Conservation (phyloP, 2,329 filamentous ascomycete species). For the Chaetomiaceae sp. region DNA sequence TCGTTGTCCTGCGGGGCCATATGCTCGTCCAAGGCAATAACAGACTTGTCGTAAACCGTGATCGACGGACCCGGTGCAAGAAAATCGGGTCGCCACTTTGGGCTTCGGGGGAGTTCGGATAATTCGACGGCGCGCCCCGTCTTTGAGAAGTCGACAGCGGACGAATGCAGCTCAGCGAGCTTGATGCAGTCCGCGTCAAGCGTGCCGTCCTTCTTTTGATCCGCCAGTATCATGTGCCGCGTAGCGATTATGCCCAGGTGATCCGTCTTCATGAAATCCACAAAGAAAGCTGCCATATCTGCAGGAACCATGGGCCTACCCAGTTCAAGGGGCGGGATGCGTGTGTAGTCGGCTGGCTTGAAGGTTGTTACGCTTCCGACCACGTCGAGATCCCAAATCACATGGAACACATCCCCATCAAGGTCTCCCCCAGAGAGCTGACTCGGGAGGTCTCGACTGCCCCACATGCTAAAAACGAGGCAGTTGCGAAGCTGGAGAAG, state of each 20-base stretch:
- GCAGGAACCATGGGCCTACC: slow-evolving; percentile 51
- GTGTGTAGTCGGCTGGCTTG: slow-evolving; percentile 66
- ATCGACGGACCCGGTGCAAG: slow-evolving; percentile 44
- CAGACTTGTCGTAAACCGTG: slow-evolving; percentile 42
- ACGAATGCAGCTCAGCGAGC: slow-evolving; percentile 63
- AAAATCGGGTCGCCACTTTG: slow-evolving; percentile 49
- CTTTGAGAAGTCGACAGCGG: slow-evolving; percentile 72
- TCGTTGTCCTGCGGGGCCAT: slow-evolving; percentile 28
- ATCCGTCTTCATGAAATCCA: slow-evolving; percentile 70
- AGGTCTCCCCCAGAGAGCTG: slow-evolving; percentile 77
- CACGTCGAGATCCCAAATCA: slow-evolving; percentile 62
- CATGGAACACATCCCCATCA: slow-evolving; percentile 76
- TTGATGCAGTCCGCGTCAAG: slow-evolving; percentile 45
- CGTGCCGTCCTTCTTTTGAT: slow-evolving; percentile 51
- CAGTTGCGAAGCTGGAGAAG: slow-evolving; percentile 64
- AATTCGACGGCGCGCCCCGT: slow-evolving; percentile 59
- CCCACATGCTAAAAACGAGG: slow-evolving; percentile 70
- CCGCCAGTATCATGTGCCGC: slow-evolving; percentile 60
- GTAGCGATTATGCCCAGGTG: slow-evolving; percentile 62
- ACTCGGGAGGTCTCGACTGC: slow-evolving; percentile 69
- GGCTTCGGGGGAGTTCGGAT: slow-evolving; percentile 31
- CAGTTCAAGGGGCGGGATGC: slow-evolving; percentile 54
- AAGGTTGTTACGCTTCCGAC: slow-evolving; percentile 42
- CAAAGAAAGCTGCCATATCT: slow-evolving; percentile 77
- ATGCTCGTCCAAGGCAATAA: slow-evolving; percentile 34